phyloP scores from a whole-genome alignment of 1,284 basidiomycete species.

The Trametes pubescens region DNA sequence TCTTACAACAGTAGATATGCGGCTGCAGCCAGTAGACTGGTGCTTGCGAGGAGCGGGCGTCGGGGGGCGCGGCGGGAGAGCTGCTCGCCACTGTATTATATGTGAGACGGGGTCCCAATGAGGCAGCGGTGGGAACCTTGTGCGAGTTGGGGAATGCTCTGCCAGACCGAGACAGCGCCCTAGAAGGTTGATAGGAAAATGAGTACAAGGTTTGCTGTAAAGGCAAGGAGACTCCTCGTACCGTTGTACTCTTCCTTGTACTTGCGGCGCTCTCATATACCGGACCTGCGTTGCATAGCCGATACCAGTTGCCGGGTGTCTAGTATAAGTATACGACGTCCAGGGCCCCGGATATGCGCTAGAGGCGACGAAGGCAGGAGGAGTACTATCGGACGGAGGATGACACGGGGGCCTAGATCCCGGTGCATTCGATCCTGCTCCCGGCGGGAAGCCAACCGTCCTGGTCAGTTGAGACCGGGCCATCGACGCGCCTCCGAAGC shows the following conservation, averaged over 20 bases:
- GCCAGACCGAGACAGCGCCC: not conserved
- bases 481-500: slow-evolving; percentile 7
- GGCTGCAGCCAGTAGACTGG: not conserved
- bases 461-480: slow-evolving; percentile 18
- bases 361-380: not conserved
- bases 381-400: slow-evolving; percentile 10
- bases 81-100: not conserved
- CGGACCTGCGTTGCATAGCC: no score
- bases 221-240: not conserved
- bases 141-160: not conserved
- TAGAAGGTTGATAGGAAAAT: not conserved
- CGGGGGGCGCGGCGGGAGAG: not conserved
- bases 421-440: slow-evolving; percentile 14
- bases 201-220: not conserved
- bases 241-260: not conserved
- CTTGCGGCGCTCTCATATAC: no score
- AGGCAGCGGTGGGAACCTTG: not conserved
- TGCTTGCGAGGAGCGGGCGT: not conserved
- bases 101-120: not conserved
- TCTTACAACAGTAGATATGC: no score
- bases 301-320: no score
- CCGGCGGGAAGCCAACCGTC: slow-evolving; percentile 1
- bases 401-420: slow-evolving; percentile 15
- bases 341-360: not conserved
- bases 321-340: not conserved